Evolutionary conservation across 1,284 basidiomycete genomes (phyloP), one percentile per base, ranked within the genome.

Genomic region (Moesziomyces sp.): DNA sequence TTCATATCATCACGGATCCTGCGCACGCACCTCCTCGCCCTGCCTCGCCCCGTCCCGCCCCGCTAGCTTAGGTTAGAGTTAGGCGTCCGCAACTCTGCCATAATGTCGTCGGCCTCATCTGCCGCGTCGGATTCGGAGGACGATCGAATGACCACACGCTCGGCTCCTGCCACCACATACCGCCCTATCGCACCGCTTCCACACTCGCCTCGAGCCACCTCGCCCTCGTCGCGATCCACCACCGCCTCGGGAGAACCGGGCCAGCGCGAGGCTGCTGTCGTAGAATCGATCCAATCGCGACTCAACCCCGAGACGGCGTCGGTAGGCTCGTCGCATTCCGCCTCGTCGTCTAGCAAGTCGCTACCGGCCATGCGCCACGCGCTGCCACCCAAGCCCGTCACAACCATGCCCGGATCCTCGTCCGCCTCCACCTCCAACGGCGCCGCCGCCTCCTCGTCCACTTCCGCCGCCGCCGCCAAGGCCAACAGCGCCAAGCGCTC

Each of bases 311-410:
- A 60, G 47, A 28, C 52, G 16, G 65, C 49, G 0, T 59, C 52
- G 5, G 38, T 68, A 18, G 49, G 44, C 21, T 60, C 48, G 33
- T 48, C 33, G 49, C 56, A 58, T 40, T 57, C 45, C 48, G 49
- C 47, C 30, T 57, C 73, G 8, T 55, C 63, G 13, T 46, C 61
- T 14, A 23, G 47, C 52, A 65, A 67, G 42, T 23, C 68, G 3
- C 35, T 46, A 8, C 48, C 60, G 18, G 35, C 64, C 8, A 66
- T 78, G 71, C 47, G 70, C 19, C 77, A 78, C 47, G 77, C 77
- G 5, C 67, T 78, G 11, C 77, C 77, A 16, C 74, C 77, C 24
- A 78, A 78, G 66, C 77, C 77, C 14, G 59, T 69, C 52, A 74
- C 67, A 7, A 44, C 65, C 18, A 53, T 69, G 51, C 55, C 53